Base-by-base conservation (phyloP, 768 basidiomycete genomes). In the Harrya chromipes region DNA sequence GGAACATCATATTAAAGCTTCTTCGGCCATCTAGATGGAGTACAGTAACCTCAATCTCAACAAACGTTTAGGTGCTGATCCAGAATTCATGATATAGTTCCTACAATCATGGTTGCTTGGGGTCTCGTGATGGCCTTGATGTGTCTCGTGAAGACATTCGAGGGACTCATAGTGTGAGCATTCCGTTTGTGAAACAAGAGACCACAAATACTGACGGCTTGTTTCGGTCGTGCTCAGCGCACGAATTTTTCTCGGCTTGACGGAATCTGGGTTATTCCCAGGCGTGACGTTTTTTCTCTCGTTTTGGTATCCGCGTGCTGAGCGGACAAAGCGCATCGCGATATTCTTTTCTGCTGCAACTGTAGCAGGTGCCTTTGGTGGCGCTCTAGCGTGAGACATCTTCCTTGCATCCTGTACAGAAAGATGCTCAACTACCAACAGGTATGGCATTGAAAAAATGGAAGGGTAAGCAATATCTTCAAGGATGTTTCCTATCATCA, bases 261-360 rank as follows among this genome's bases (percentile, higher is more conserved):
- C 72, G 27, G 76, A 75, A 51, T 71, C 68, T 35, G 75, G 77
- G 33, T 52, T 72, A 20, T 64, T 69, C 42, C 65, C 70, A 4
- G 66, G 66, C 6, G 58, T 70, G 42, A 64, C 68, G 2, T 75
- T 70, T 51, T 70, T 65, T 35, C 64, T 80, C 33, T 77, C 76
- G 9, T 65, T 78, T 38, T 82, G 80, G 80, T 78, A 85, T 58
- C 72, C 77, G 14, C 67, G 76, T 37, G 65, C 68, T 43, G 81
- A 83, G 58, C 76, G 80, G 44, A 79, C 77, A 6, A 65, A 68
- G 49, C 75, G 81, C 27, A 71, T 80, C 39, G 78, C 81, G 7
- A 69, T 83, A 21, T 82, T 83, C 70, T 81, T 81, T 66, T 75
- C 75, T 13, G 78, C 79, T 40, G 79, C 79, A 7, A 80, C 79